A percentile compares a stretch with the other conserved stretches of the same genome.
Conservation (phyloP, 495 filamentous ascomycete genomes). For the Podospora pseudoanserina region DNA sequence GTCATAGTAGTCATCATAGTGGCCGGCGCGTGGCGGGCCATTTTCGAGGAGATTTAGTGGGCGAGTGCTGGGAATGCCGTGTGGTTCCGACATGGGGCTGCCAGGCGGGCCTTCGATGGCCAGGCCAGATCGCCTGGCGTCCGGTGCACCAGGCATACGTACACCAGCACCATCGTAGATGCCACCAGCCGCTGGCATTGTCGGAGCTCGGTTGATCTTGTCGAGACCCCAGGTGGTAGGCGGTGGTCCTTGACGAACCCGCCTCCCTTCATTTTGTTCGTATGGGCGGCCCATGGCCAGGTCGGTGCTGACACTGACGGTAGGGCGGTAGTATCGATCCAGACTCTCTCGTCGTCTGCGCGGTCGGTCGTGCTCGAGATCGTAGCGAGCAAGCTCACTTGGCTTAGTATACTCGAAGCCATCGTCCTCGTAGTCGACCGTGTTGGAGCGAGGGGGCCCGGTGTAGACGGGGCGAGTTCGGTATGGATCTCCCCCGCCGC, state of each 20-base stretch:
- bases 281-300: constrained; percentile 38
- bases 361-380: constrained; percentile 50
- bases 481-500: constrained; percentile 33
- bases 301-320: constrained; percentile 61
- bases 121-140: constrained; percentile 27
- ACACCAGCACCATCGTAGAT: constrained; percentile 44
- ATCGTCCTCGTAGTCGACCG: constrained; percentile 60
- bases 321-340: constrained; percentile 59
- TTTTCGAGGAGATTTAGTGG: constrained; percentile 51
- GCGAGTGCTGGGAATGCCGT: constrained; percentile 30
- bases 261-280: constrained; percentile 28
- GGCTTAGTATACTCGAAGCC: constrained; percentile 72
- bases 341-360: constrained; percentile 48
- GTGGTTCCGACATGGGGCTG: constrained; percentile 31
- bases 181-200: constrained; percentile 28
- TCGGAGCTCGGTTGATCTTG: constrained; percentile 42
- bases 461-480: constrained; percentile 39
- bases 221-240: constrained; percentile 63
- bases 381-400: constrained; percentile 64
- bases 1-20: constrained; percentile 43
- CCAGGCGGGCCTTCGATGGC: constrained; percentile 28
- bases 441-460: constrained; percentile 29
- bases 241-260: constrained; percentile 52
- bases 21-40: constrained; percentile 29
- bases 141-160: constrained; percentile 42